Evolutionary conservation across 805 yeast genomes (phyloP).

Genomic region (Kluyveromyces nonfermentans): DNA sequence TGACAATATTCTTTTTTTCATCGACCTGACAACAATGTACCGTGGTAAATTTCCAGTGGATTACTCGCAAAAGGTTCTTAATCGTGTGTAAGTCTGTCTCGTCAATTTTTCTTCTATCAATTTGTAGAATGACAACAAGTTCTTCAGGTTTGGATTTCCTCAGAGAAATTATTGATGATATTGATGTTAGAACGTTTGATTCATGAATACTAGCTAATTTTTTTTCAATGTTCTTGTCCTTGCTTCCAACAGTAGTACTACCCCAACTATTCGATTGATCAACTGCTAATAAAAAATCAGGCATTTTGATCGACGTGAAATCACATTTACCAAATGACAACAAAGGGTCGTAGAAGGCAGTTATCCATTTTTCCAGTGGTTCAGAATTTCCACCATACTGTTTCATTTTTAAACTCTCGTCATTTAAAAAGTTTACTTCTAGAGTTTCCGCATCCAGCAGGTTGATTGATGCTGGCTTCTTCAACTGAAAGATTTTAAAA

Average conservation of each 20-base stretch:
- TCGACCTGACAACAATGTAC: constrained; percentile 18
- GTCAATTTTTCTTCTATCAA: constrained; percentile 14
- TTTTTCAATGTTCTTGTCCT: neutral
- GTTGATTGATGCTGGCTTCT: constrained; percentile 4
- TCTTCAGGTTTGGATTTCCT: constrained; percentile 21
- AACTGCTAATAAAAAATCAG: constrained; percentile 12
- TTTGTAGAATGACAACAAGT: constrained; percentile 22
- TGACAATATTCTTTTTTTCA: constrained; percentile 11
- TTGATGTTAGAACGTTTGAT: constrained; percentile 5
- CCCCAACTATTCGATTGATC: constrained; percentile 4
- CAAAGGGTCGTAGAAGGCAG: constrained; percentile 30
- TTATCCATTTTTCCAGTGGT: constrained; percentile 31
- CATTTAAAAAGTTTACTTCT: constrained; percentile 5
- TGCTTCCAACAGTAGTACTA: neutral
- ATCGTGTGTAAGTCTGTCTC: constrained; percentile 8
- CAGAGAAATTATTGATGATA: constrained; percentile 23
- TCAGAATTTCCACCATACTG: neutral
- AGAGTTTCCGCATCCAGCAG: constrained; percentile 10
- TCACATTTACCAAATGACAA: constrained; percentile 22
- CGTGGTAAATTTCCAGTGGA: constrained; percentile 11
- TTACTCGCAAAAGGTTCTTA: constrained; percentile 19
- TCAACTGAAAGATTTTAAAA: neutral
- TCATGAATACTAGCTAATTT: neutral
- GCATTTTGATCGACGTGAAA: constrained; percentile 26
- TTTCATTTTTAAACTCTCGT: constrained; percentile 3